Evolutionary conservation across 495 filamentous ascomycete genomes (phyloP), one percentile per base, ranked within the genome.

Genomic region (Clohesyomyces aquaticus): DNA sequence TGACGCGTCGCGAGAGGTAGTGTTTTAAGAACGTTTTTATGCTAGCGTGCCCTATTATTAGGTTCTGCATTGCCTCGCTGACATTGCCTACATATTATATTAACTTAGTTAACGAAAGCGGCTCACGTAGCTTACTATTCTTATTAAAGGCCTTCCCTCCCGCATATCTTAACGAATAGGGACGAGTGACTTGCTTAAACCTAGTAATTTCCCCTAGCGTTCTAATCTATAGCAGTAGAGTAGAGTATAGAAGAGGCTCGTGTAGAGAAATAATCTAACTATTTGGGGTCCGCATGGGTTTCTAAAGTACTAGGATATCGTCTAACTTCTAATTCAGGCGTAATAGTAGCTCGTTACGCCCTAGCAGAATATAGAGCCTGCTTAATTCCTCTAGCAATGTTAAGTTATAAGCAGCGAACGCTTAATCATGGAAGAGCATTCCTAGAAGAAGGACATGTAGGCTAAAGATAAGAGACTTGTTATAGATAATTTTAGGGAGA

Each of bases 41-140:
- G n/a, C n/a, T n/a, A n/a, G n/a, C n/a, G n/a, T n/a, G n/a, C n/a
- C n/a, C n/a, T n/a, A n/a, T n/a, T n/a, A n/a, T n/a, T n/a, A n/a
- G n/a, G 55, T 78, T 78, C 70, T 79, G 71, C 25, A 78, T 32
- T 32, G 72, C 62, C 63, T 77, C 73, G n/a, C 70, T 74, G 47
- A 79, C 65, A 29, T 78, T 65, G 55, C 61, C 61, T 65, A 50
- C n/a, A n/a, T 61, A 42, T 28, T 41, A 53, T 23, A 18, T 52
- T 61, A 61, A 25, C 53, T 41, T 14, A 4, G 32, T 22, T 38
- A n/a, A 25, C 29, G 10, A 29, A 10, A 53, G 16, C 3, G 25
- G n/a, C 26, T 51, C 10, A 46, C 22, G 6, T 8, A 58, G 41
- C 26, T 54, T 42, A 59, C 61, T 19, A 50, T 59, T 50, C 38